Conservation (phyloP, 805 yeast genomes). For the Metschnikowia vanudenii region DNA sequence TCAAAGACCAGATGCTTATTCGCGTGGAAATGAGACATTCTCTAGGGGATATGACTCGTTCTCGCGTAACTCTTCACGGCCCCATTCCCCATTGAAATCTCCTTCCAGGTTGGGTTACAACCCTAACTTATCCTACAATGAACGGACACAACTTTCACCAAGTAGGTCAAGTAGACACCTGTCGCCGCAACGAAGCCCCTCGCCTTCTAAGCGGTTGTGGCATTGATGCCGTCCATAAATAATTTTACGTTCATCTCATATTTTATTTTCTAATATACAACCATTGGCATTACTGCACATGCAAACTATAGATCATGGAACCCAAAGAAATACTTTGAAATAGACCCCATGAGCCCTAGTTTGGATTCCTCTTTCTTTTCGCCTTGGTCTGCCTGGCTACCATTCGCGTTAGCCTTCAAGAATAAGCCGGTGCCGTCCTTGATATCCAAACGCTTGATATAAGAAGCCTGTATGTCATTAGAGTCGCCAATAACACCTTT, state of each 20-base stretch:
- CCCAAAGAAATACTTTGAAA: slow-evolving; percentile 40
- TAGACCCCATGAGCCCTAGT: slow-evolving; percentile 33
- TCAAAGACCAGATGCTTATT: slow-evolving; percentile 10
- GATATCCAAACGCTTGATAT: slow-evolving; percentile 34
- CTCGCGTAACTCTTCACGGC: slow-evolving; percentile 16
- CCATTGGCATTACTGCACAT: background rate
- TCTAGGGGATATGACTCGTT: slow-evolving; percentile 16
- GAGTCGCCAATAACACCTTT: slow-evolving; percentile 14
- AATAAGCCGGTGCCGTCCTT: slow-evolving; percentile 42
- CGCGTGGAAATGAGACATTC: slow-evolving; percentile 13
- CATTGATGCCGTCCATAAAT: slow-evolving; percentile 7
- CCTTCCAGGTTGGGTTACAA: slow-evolving; percentile 18
- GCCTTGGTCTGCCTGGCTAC: slow-evolving; percentile 20
- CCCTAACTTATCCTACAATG: slow-evolving; percentile 17
- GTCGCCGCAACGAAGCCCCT: slow-evolving; percentile 22
- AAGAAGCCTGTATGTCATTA: slow-evolving; percentile 20
- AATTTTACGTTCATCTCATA: too few relatives aligned
- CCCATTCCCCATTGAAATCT: slow-evolving; percentile 18
- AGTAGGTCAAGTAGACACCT: slow-evolving; percentile 16
- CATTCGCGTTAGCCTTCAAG: slow-evolving; percentile 25
- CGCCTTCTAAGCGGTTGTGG: slow-evolving; percentile 21
- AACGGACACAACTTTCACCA: slow-evolving; percentile 21
- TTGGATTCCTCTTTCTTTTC: slow-evolving; percentile 28
- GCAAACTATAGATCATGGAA: slow-evolving; percentile 37
- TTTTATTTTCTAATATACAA: slow-evolving; percentile 6